A percentile compares a stretch with the other conserved stretches of the same genome.
Conservation (phyloP, 2,329 filamentous ascomycete genomes). For the Fusarium avenaceum region DNA sequence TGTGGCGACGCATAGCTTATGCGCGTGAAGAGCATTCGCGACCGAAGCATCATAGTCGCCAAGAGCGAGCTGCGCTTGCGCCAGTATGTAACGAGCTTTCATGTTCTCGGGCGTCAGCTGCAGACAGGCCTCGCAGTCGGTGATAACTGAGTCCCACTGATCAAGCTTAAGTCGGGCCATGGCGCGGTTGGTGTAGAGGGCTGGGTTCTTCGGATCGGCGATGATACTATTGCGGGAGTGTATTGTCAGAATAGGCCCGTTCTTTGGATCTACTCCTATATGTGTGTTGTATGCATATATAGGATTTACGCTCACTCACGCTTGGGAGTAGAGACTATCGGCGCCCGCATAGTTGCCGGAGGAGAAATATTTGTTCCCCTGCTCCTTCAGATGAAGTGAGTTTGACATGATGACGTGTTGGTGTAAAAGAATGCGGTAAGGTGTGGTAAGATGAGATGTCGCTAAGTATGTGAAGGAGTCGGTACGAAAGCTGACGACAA, state of each 20-base stretch:
- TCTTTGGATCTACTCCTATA: constrained; percentile 1
- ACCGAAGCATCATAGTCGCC: constrained; percentile 76
- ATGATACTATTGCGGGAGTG: constrained; percentile 71
- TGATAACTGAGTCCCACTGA: constrained; percentile 79
- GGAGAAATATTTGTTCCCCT: constrained; percentile 76
- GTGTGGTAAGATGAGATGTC: constrained; percentile 1
- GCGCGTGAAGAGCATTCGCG: constrained; percentile 77
- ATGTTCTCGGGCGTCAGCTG: constrained; percentile 74
- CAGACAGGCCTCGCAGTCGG: constrained; percentile 83
- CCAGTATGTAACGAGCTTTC: constrained; percentile 87
- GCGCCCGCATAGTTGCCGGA: constrained; percentile 74
- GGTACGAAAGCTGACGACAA: neutral
- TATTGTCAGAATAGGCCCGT: constrained; percentile 22
- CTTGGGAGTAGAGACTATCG: constrained; percentile 79
- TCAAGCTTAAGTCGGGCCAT: constrained; percentile 82
- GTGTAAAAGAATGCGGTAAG: constrained; percentile 1
- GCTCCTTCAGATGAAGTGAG: constrained; percentile 63
- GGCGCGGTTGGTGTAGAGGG: constrained; percentile 90
- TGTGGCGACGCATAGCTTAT: constrained; percentile 73
- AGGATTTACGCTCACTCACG: constrained; percentile 65
- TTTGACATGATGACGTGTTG: constrained; percentile 50
- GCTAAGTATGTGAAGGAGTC: too few relatives aligned
- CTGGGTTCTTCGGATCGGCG: constrained; percentile 80
- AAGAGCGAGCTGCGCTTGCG: constrained; percentile 84
- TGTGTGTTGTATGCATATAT: constrained; percentile 5